A percentile compares a stretch with the other conserved stretches of the same genome.
These are phyloP conservation scores for Pisolithus thermaeus DNA, from an alignment of 1,284 basidiomycete species.

Conservation along the genomic window DNA sequence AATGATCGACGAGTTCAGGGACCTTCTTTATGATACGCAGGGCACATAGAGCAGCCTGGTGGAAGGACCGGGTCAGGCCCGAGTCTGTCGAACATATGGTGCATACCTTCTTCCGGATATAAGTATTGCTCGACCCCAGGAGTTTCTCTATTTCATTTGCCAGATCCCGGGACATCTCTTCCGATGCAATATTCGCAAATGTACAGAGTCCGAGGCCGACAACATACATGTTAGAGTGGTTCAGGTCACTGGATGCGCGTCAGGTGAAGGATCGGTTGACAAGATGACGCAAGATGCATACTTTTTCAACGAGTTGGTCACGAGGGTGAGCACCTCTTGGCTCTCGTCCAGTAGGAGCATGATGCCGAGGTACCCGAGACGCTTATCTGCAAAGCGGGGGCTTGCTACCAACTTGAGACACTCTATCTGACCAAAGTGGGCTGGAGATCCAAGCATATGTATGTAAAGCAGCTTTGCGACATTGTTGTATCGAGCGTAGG, in stretches of 20 bases:
- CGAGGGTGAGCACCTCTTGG: conserved; percentile 94
- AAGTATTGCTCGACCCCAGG: conserved; percentile 95
- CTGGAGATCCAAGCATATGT: conserved; percentile 99
- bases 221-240: conserved; percentile 98
- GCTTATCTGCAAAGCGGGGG: conserved; percentile 94
- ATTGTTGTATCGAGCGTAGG: conserved; percentile 91
- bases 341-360: conserved; percentile 98
- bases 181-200: conserved; percentile 98
- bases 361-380: conserved; percentile 95
- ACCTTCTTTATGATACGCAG: conserved; percentile 94
- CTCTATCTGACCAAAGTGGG: conserved; percentile 99
- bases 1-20: conserved; percentile 94
- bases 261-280: conserved; percentile 1
- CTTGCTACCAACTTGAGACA: conserved; percentile 99
- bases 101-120: conserved; percentile 95
- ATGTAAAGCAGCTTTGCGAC: conserved; percentile 99
- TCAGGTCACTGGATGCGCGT: conserved; percentile 82
- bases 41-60: conserved; percentile 92
- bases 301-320: conserved; percentile 99
- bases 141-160: conserved; percentile 98
- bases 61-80: conserved; percentile 3
- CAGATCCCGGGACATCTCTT: conserved; percentile 97
- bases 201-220: conserved; percentile 97
- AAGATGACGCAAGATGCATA: conserved; percentile 37
- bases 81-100: neutral